Conservation (phyloP, 2,329 filamentous ascomycete species). For the Penicillium sclerotigenum region DNA sequence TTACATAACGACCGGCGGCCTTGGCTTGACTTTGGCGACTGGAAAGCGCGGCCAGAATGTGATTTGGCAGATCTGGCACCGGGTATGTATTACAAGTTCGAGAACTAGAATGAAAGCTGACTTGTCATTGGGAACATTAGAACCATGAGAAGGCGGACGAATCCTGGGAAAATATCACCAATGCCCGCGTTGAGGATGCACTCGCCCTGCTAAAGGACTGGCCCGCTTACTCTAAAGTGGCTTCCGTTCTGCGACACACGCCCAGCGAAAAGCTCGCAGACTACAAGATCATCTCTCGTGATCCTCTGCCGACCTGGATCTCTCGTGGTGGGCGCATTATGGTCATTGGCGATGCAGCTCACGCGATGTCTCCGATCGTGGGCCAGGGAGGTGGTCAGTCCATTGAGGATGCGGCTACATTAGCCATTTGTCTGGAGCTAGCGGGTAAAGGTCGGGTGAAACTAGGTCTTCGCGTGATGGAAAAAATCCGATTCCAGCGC, state of each 20-base stretch:
- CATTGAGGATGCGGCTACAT: not conserved
- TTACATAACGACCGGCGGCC: not conserved
- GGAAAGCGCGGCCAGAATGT: conserved; percentile 1
- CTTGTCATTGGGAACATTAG: not conserved
- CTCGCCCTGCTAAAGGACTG: not conserved
- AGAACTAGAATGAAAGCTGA: not conserved
- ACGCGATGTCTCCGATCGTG: not conserved
- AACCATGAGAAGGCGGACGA: not conserved
- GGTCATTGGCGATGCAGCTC: conserved; percentile 1
- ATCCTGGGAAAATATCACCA: not conserved
- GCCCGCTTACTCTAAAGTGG: not conserved
- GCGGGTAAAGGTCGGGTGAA: not conserved
- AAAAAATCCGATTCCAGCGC: not conserved
- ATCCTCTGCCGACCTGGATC: not conserved
- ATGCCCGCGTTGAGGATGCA: not conserved
- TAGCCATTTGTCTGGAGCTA: not conserved
- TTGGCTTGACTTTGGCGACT: not conserved
- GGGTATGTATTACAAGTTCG: not conserved
- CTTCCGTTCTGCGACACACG: conserved; percentile 2
- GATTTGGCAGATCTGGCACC: not conserved
- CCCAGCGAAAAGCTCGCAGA: not conserved
- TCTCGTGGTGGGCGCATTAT: not conserved
- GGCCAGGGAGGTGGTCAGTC: not conserved
- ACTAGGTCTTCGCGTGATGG: not conserved
- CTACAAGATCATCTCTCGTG: not conserved